A percentile compares a stretch with the other conserved stretches of the same genome.
phyloP scores from a whole-genome alignment of 1,284 basidiomycete genomes.

The Leccinum subatratum region DNA sequence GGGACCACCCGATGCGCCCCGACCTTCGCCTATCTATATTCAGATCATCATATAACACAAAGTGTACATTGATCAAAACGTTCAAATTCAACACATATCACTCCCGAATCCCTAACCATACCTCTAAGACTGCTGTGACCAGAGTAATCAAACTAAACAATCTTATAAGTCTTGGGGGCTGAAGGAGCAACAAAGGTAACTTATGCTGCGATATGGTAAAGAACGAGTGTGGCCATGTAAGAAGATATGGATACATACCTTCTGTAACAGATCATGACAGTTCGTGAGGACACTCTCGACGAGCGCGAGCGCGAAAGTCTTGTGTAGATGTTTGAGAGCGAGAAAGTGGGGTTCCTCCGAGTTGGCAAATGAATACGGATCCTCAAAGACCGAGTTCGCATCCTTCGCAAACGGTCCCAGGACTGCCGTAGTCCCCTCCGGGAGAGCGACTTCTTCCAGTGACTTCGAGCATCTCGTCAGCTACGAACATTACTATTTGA shows the following conservation, averaged over 20 bases:
- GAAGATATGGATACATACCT: slow-evolving; percentile 37
- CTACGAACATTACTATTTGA: slow-evolving; percentile 95
- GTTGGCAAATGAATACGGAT: slow-evolving; percentile 78
- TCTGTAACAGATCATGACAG: slow-evolving; percentile 82
- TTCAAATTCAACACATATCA: too few relatives aligned
- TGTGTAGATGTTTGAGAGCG: slow-evolving; percentile 78
- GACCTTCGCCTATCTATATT: too few relatives aligned
- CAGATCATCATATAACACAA: too few relatives aligned
- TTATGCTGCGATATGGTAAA: slow-evolving; percentile 50
- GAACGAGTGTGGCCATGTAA: not conserved
- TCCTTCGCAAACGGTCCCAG: slow-evolving; percentile 82
- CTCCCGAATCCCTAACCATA: too few relatives aligned
- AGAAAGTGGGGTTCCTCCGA: slow-evolving; percentile 81
- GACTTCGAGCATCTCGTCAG: slow-evolving; percentile 82
- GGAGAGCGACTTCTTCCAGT: slow-evolving; percentile 49
- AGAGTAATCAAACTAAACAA: too few relatives aligned
- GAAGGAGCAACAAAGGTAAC: slow-evolving; percentile 77
- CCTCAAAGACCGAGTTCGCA: slow-evolving; percentile 84
- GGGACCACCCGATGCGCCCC: too few relatives aligned
- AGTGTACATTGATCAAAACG: too few relatives aligned
- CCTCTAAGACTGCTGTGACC: too few relatives aligned
- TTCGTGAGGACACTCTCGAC: slow-evolving; percentile 98
- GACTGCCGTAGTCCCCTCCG: slow-evolving; percentile 55
- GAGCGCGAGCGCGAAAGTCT: slow-evolving; percentile 92
- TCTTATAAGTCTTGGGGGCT: too few relatives aligned